Evolutionary conservation across 192 early-diverging fungal genomes (phyloP).

Genomic region (Backusella mclennaniae): DNA sequence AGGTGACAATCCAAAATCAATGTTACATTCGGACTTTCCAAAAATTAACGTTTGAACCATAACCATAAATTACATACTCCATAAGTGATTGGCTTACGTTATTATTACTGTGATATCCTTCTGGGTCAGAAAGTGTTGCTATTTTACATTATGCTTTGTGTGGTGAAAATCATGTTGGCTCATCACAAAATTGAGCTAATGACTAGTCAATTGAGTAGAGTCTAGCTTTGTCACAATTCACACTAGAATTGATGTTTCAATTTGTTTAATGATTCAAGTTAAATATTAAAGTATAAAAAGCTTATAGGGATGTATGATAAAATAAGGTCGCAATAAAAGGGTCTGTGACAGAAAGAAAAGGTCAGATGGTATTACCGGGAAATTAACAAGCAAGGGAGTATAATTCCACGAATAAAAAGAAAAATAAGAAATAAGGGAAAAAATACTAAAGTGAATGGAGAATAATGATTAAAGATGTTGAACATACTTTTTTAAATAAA

Average conservation of each 20-base stretch:
- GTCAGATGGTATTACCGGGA: neutral
- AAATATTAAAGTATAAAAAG: neutral
- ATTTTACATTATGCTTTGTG: neutral
- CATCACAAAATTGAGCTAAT: neutral
- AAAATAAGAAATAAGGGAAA: neutral
- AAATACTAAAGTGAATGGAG: constrained; percentile 2
- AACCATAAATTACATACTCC: neutral
- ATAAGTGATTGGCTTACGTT: neutral
- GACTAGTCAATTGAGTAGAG: neutral
- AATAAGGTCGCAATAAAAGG: neutral
- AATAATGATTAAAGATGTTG: neutral
- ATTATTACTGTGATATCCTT: neutral
- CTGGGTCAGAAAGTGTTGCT: neutral
- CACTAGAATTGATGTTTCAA: neutral
- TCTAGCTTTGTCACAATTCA: neutral
- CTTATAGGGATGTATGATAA: neutral
- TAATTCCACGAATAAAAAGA: neutral
- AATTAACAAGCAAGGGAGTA: neutral
- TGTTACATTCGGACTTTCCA: constrained; percentile 6
- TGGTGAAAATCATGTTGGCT: neutral
- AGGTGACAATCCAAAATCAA: neutral
- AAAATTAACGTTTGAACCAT: neutral
- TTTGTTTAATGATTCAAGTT: neutral
- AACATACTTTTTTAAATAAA: neutral
- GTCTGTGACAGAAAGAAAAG: neutral